Base-by-base conservation (phyloP, 306 rosid species). In the Mimosa bimucronata region DNA sequence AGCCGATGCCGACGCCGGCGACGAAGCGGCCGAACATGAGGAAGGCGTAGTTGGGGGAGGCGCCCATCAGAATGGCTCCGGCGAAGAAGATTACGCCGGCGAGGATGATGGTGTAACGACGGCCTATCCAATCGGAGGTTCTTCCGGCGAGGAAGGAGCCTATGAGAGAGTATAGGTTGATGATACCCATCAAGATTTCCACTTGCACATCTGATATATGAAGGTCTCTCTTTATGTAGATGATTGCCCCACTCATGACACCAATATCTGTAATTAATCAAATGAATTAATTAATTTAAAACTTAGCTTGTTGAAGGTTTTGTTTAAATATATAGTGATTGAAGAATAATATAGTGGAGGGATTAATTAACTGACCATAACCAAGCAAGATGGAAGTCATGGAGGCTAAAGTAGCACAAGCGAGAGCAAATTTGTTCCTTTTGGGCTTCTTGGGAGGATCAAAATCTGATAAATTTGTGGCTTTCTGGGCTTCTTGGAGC, bases 91-190 rank as follows among this genome's bases (percentile, higher is more conserved):
- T 91, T 0, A 52, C 88, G 0, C 88, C 92, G 19, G 95, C 91
- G 0, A 92, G 71, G 0, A 88, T 89, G 5, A 92, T 94, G 12
- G 97, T 91, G 86, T 91, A 92, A 16, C 97, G 94, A 9, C 98
- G 94, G 5, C 98, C 98, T 0, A 94, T 85, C 98, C 94, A 94
- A 66, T 94, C 97, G 1, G 98, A 94, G 3, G 97, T 92, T 81
- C 91, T 84, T 0, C 98, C 98, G 6, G 98, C 94, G 0, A 86
- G 88, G 14, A 84, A 74, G 0, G 98, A 89, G 6, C 98, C 98
- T 31, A 92, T 29, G 9, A 94, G 90, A 4, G 86, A 88, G 82
- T 83, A 94, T 0, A 94, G 57, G 68, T 88, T 92, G 41, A 94
- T 80, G 58, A 94, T 90, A 21, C 98, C 97, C 0, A 83, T 3